phyloP scores from a whole-genome alignment of 2,329 filamentous ascomycete species.

The Penicillium freii region DNA sequence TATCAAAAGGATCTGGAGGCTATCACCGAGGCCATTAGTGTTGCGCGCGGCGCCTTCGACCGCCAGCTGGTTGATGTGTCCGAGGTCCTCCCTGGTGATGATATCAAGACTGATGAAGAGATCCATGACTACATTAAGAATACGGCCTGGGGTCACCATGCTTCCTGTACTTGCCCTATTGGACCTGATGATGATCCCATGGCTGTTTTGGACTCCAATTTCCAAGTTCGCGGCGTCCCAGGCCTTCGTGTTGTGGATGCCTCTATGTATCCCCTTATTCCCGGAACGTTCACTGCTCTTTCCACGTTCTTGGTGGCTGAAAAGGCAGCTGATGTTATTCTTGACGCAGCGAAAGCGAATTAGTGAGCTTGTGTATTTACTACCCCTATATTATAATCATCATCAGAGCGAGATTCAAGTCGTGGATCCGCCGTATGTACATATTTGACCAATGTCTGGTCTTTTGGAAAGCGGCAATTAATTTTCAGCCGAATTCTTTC shows the following conservation, averaged over 20 bases:
- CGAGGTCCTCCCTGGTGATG: slow-evolving; percentile 45
- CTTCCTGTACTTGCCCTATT: slow-evolving; percentile 56
- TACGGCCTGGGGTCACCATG: slow-evolving; percentile 59
- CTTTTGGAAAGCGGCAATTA: background rate
- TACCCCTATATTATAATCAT: background rate
- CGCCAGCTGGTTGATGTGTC: slow-evolving; percentile 43
- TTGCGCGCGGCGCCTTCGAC: slow-evolving; percentile 50
- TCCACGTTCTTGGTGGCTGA: slow-evolving; percentile 58
- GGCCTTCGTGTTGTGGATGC: slow-evolving; percentile 63
- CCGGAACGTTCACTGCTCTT: slow-evolving; percentile 53
- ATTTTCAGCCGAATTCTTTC: background rate
- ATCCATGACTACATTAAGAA: slow-evolving; percentile 51
- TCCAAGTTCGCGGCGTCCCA: slow-evolving; percentile 56
- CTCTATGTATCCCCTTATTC: slow-evolving; percentile 56
- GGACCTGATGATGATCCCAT: slow-evolving; percentile 53
- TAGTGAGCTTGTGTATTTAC: background rate
- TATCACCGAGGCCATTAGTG: slow-evolving; percentile 28
- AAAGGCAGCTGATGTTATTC: slow-evolving; percentile 61
- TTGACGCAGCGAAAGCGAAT: slow-evolving; percentile 16
- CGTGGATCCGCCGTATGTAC: background rate
- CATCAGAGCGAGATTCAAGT: background rate
- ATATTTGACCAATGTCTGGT: background rate
- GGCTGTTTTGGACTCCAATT: slow-evolving; percentile 57
- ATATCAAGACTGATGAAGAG: slow-evolving; percentile 38
- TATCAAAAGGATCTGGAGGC: slow-evolving; percentile 16